phyloP scores from a whole-genome alignment of 345 rosid species.

The Gossypium anomalum region DNA sequence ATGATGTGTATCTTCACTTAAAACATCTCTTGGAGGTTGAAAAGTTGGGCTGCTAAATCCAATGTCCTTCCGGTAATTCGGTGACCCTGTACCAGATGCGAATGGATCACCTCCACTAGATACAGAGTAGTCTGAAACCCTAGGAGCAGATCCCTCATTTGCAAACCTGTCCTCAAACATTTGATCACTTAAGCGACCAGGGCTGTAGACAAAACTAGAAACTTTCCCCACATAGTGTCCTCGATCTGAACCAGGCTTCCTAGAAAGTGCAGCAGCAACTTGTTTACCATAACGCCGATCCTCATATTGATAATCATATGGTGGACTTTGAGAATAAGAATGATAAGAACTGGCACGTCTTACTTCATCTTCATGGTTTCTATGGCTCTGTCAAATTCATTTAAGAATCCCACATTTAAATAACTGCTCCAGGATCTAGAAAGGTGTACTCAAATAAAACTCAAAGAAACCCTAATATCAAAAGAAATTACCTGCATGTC shows the following conservation, averaged over 20 bases:
- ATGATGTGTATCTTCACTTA: constrained; percentile 28
- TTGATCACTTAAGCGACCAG: constrained; percentile 62
- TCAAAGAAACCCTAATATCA: not conserved
- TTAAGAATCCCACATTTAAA: constrained; percentile 22
- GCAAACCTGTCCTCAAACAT: constrained; percentile 72
- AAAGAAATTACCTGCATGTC: constrained; percentile 58
- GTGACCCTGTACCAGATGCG: constrained; percentile 63
- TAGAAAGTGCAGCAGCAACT: constrained; percentile 50
- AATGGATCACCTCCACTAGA: constrained; percentile 77
- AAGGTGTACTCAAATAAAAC: constrained; percentile 13
- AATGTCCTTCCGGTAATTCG: constrained; percentile 57
- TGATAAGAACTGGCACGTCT: constrained; percentile 97
- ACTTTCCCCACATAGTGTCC: constrained; percentile 56
- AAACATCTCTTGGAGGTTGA: constrained; percentile 43
- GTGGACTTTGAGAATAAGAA: constrained; percentile 98
- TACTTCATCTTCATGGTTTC: constrained; percentile 56
- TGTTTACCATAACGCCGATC: constrained; percentile 83
- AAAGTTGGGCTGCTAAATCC: constrained; percentile 58
- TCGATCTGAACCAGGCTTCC: constrained; percentile 94
- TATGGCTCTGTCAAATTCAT: constrained; percentile 51
- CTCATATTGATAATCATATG: constrained; percentile 95
- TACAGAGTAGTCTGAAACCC: constrained; percentile 78
- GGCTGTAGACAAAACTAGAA: constrained; percentile 76
- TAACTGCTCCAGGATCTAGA: constrained; percentile 17
- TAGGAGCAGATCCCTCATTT: constrained; percentile 78